Evolutionary conservation across 164 flowering plant species (phyloP), one percentile per base, ranked within the genome.

Genomic region (Paratinospora sagittata): DNA sequence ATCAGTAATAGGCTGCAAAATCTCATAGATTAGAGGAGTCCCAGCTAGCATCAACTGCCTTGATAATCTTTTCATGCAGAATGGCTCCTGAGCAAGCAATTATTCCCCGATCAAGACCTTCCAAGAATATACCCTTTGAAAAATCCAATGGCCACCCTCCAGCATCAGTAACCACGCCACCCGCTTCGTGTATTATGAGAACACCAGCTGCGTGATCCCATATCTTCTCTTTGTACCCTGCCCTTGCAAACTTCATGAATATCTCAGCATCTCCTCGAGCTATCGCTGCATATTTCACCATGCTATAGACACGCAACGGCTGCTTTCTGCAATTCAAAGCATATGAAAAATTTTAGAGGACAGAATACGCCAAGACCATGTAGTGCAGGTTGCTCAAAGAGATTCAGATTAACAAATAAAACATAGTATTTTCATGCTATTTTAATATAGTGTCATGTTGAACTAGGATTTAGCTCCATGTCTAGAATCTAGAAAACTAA

Each of bases 161-260:
- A 6, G 97, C 97, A 78, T 91, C 98, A 21, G 93, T 90, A 3
- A 93, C 97, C 72, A 93, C 84, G 8, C 98, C 97, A 27, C 98
- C 96, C 34, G 96, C 97, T 81, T 93, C 98, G 78, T 90, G 81
- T 72, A 91, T 78, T 68, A 93, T 90, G 8, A 89, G 75, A 70
- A 85, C 88, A 36, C 97, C 97, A 27, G 96, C 97, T n/a, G 97
- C 98, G 77, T 93, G 98, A 77, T 93, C 97, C 98, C 98, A 93
- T 79, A 91, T 89, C 77, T 90, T 91, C 82, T 93, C 98, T 79
- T 89, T 90, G 83, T 93, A 91, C 39, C 97, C 98, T 47, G 89
- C 82, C 68, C 88, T 83, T 14, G 96, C 93, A 77, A 93, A 93
- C 80, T 88, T 91, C 98, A 91, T 89, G 68, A 87, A 90, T 27